Conservation (phyloP, 345 rosid genomes). For the Boechera stricta region DNA sequence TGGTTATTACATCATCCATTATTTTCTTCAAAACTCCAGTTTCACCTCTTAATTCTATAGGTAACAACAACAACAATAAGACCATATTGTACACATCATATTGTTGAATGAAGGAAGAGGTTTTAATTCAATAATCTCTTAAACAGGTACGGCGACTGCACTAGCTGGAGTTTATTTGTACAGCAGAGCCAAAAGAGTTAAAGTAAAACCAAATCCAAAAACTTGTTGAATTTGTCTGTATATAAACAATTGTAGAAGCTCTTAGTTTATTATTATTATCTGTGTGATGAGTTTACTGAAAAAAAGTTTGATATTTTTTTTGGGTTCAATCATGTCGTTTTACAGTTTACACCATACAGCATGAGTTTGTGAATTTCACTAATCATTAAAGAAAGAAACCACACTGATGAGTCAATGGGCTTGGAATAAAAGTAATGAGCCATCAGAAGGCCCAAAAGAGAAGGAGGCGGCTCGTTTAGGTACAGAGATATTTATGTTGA, state of each 20-base stretch:
- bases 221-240: conserved; percentile 41
- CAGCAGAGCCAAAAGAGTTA: conserved; percentile 57
- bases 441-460: conserved; percentile 7
- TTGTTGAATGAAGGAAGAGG: neutral
- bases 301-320: too few species aligned
- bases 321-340: neutral
- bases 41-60: conserved; percentile 66
- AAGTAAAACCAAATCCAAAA: conserved; percentile 51
- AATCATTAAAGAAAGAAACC: too few species aligned
- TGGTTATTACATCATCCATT: conserved; percentile 74
- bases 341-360: too few species aligned
- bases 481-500: neutral
- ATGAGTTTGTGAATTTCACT: neutral
- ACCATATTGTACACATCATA: too few species aligned
- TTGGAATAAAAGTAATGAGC: neutral
- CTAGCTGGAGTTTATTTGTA: conserved; percentile 81
- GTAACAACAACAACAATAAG: conserved; percentile 38
- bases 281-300: neutral
- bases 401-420: conserved; percentile 13
- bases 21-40: conserved; percentile 72
- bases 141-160: conserved; percentile 77
- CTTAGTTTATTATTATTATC: neutral
- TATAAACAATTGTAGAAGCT: neutral
- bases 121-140: neutral
- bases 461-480: conserved; percentile 37